These are phyloP conservation scores for Aureobasidium zeae DNA, from an alignment of 2,329 filamentous ascomycete genomes.

Conservation along the genomic window DNA sequence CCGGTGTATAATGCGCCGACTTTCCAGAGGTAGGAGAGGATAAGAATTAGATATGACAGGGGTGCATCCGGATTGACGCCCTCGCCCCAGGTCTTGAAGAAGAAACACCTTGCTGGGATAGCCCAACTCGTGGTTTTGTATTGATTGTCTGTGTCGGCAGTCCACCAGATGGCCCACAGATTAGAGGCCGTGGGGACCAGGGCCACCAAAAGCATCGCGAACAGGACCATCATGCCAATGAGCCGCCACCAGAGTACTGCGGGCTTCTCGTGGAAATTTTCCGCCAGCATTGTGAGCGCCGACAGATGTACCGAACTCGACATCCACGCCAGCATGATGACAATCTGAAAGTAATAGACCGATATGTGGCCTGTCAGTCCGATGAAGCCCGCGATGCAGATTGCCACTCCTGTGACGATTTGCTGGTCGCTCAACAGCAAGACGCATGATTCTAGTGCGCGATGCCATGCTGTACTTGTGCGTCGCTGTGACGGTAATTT, in stretches of 20 bases:
- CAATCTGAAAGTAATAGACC: slow-evolving; percentile 24
- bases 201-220: slow-evolving; percentile 21
- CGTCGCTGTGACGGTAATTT: neutral
- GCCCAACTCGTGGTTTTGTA: slow-evolving; percentile 10
- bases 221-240: slow-evolving; percentile 20
- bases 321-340: slow-evolving; percentile 26
- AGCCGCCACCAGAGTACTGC: slow-evolving; percentile 20
- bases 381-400: slow-evolving; percentile 22
- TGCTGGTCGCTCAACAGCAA: slow-evolving; percentile 25
- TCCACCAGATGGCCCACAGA: slow-evolving; percentile 18
- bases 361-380: slow-evolving; percentile 19
- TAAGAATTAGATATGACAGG: slow-evolving; percentile 20
- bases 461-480: slow-evolving; percentile 3
- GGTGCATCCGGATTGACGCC: slow-evolving; percentile 22
- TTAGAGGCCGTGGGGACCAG: slow-evolving; percentile 21
- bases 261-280: slow-evolving; percentile 17
- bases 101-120: slow-evolving; percentile 14
- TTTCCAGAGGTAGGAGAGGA: slow-evolving; percentile 25
- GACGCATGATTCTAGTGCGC: slow-evolving; percentile 16
- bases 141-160: neutral
- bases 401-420: slow-evolving; percentile 24
- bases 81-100: slow-evolving; percentile 7
- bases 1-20: slow-evolving; percentile 20
- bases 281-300: slow-evolving; percentile 20
- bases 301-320: slow-evolving; percentile 24